Evolutionary conservation across 192 early-diverging fungal species (phyloP).

Genomic region (Jimgerdemannia flammicorona): DNA sequence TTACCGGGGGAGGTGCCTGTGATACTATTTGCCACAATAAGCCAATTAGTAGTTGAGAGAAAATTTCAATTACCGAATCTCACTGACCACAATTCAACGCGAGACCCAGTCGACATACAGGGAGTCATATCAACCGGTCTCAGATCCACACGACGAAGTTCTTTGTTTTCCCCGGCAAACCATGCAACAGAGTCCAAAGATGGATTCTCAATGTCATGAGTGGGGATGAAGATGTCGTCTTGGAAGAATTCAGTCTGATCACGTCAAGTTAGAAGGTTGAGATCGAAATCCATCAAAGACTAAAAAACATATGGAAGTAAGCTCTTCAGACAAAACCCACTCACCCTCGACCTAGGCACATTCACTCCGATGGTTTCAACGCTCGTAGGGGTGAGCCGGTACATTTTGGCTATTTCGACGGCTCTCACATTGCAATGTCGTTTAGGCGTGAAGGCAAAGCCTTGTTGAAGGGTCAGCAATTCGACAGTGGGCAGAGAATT

Average conservation of each 20-base stretch:
- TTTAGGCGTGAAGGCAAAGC: constrained; percentile 74
- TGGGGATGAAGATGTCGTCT: constrained; percentile 79
- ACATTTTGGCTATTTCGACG: constrained; percentile 69
- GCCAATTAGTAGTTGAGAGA: constrained; percentile 22
- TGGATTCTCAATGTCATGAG: constrained; percentile 50
- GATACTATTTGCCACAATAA: constrained; percentile 1
- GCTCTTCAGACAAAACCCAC: background rate
- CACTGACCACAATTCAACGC: constrained; percentile 14
- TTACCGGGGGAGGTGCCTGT: background rate
- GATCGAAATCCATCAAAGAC: background rate
- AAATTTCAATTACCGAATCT: constrained; percentile 25
- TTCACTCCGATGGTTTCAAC: constrained; percentile 72
- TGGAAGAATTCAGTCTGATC: constrained; percentile 81
- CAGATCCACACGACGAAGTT: constrained; percentile 13
- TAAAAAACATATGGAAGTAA: background rate
- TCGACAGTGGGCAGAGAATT: constrained; percentile 60
- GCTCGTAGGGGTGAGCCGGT: constrained; percentile 59
- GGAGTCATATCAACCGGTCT: constrained; percentile 22
- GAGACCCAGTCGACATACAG: constrained; percentile 15
- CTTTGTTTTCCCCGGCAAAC: constrained; percentile 38
- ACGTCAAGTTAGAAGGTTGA: background rate
- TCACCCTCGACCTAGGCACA: constrained; percentile 67
- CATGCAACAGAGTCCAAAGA: constrained; percentile 50
- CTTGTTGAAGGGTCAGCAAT: constrained; percentile 56
- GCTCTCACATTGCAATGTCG: constrained; percentile 52